These are phyloP conservation scores for Claviceps pusilla DNA, from an alignment of 2,329 filamentous ascomycete genomes.

Conservation along the genomic window DNA sequence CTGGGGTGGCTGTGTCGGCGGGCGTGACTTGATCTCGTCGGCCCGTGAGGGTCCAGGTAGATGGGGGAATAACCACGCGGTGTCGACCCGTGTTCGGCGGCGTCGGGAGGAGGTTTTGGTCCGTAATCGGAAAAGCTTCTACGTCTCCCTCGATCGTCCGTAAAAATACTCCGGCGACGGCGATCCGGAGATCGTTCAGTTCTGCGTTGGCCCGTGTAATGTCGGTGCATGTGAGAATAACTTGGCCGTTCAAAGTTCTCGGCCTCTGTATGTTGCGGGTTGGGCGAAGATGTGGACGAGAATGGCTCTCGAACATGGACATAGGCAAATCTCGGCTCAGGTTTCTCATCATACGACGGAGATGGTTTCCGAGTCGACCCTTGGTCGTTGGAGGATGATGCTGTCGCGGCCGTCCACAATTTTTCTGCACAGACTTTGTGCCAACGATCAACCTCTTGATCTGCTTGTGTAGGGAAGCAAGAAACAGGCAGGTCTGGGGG, in stretches of 20 bases:
- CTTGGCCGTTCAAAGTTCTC: slow-evolving; percentile 20
- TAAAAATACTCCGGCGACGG: slow-evolving; percentile 21
- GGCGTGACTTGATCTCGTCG: slow-evolving; percentile 15
- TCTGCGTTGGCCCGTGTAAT: slow-evolving; percentile 18
- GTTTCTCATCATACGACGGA: slow-evolving; percentile 17
- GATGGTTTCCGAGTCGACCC: slow-evolving; percentile 7
- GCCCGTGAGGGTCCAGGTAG: slow-evolving; percentile 20
- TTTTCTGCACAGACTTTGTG: slow-evolving; percentile 62
- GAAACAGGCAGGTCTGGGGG: slow-evolving; percentile 40
- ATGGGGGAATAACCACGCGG: slow-evolving; percentile 14
- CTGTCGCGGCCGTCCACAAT: slow-evolving; percentile 52
- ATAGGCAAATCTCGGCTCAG: slow-evolving; percentile 24
- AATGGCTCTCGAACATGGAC: slow-evolving; percentile 19
- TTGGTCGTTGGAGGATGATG: slow-evolving; percentile 15
- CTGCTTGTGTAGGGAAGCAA: slow-evolving; percentile 58
- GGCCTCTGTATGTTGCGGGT: slow-evolving; percentile 16
- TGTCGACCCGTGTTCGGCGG: slow-evolving; percentile 10
- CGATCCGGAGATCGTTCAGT: slow-evolving; percentile 21
- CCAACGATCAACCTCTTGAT: slow-evolving; percentile 73
- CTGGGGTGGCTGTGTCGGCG: slow-evolving; percentile 37
- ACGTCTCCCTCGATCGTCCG: slow-evolving; percentile 28
- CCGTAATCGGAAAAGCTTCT: slow-evolving; percentile 38
- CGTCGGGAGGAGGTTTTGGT: slow-evolving; percentile 21
- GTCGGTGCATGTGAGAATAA: slow-evolving; percentile 27
- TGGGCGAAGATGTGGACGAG: slow-evolving; percentile 12